Base-by-base conservation (phyloP, 73 alveolate species). In the Durusdinium trenchii region DNA sequence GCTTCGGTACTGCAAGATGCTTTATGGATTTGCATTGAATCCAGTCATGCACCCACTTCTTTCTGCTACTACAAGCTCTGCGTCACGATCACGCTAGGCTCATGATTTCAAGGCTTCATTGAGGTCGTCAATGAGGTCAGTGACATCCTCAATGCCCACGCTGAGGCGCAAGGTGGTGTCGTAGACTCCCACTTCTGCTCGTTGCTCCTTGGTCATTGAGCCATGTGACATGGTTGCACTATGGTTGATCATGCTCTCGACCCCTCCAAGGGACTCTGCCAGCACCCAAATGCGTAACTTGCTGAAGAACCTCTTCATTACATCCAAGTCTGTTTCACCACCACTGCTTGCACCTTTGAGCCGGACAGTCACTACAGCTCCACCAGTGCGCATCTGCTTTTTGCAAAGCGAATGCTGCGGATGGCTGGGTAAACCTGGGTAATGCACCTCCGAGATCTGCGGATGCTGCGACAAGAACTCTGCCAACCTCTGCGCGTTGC, bases 191-290 rank as follows among this genome's bases (percentile, higher is more conserved):
- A 94, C 99, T 9, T 47, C 45, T 14, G 85, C 95, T 1, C 99
- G 99, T 86, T 94, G 64, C 82, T 79, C 95, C 98, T 91, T 75
- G 87, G 87, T 94, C 99, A 94, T 94, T 38, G 95, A 78, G 43
- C 95, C 99, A 23, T 94, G 99, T 16, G 95, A 79, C 99, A 94
- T 94, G 62, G 79, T 94, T 40, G 99, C 99, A 75, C 99, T 94
- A 87, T 94, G 99, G 76, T 94, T 94, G 99, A 94, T 94, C 99
- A 94, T 94, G 99, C 99, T 84, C 69, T 89, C 98, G 30, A 91
- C 98, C 51, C 99, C 99, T 28, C 99, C 99, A 32, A 99, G 85
- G 78, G 99, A 94, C 61, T 99, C 99, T n/a, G 99, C 99, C 32
- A 99, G 91, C 54, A 99, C 94, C 99, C 99, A 99, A 79, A 99